A percentile compares a stretch with the other conserved stretches of the same genome.
Evolutionary conservation across 495 filamentous ascomycete genomes (phyloP).

Genomic region (Penicillium atrosanguineum): DNA sequence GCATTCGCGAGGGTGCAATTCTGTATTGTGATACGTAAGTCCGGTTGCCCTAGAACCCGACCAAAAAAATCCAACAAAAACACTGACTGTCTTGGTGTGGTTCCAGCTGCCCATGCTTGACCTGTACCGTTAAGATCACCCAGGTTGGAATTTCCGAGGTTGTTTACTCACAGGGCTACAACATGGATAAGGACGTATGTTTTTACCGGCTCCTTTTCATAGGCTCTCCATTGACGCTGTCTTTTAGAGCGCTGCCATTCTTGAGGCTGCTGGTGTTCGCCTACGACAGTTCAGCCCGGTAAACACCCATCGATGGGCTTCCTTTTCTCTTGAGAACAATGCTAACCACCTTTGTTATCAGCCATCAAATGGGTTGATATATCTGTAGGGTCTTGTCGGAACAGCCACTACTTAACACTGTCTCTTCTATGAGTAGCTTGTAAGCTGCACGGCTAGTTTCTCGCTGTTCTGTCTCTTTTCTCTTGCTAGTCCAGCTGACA

Average conservation of each 20-base stretch:
- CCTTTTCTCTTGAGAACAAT: slow-evolving; percentile 9
- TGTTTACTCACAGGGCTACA: slow-evolving; percentile 89
- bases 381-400: slow-evolving; percentile 30
- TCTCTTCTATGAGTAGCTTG: no score
- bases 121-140: slow-evolving; percentile 96
- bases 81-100: not conserved
- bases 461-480: not conserved
- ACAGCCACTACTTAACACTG: not conserved
- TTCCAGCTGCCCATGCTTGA: slow-evolving; percentile 82
- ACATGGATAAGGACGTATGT: slow-evolving; percentile 73
- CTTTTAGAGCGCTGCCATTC: slow-evolving; percentile 68
- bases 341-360: slow-evolving; percentile 8
- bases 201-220: not conserved
- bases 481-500: not conserved
- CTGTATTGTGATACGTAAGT: slow-evolving; percentile 88
- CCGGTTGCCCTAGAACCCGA: not conserved
- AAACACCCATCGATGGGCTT: slow-evolving; percentile 23
- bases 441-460: not conserved
- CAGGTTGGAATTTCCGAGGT: slow-evolving; percentile 95
- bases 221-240: slow-evolving; percentile 5
- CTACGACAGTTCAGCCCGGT: slow-evolving; percentile 82
- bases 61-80: not conserved
- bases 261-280: slow-evolving; percentile 70
- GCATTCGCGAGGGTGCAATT: slow-evolving; percentile 73
- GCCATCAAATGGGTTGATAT: slow-evolving; percentile 50